These are phyloP conservation scores for Kodamaea nitidulidarum DNA, from an alignment of 805 yeast genomes.

Conservation along the genomic window DNA sequence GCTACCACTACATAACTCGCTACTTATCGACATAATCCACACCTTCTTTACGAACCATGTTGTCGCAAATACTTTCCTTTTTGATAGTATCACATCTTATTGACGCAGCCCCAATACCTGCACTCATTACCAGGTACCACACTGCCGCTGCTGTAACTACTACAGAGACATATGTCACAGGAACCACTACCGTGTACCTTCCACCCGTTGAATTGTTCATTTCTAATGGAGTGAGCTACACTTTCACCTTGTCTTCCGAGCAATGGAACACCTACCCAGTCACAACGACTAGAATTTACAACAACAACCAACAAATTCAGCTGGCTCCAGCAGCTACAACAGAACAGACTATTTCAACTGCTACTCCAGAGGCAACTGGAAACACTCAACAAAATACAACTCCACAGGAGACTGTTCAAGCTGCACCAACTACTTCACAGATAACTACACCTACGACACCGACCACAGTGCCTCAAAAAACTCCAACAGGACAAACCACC, in stretches of 20 bases:
- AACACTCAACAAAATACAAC: constrained; percentile 11
- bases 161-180: constrained; percentile 39
- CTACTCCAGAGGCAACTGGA: constrained; percentile 10
- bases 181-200: constrained; percentile 45
- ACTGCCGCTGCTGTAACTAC: constrained; percentile 54
- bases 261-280: constrained; percentile 31
- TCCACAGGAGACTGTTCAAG: constrained; percentile 23
- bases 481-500: too few relatives aligned
- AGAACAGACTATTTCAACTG: constrained; percentile 1
- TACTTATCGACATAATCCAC: too few relatives aligned
- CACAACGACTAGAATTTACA: constrained; percentile 29
- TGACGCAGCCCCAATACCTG: constrained; percentile 35
- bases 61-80: constrained; percentile 9
- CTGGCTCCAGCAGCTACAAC: constrained; percentile 12
- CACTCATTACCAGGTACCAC: constrained; percentile 48
- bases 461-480: too few relatives aligned
- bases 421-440: constrained; percentile 16
- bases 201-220: constrained; percentile 53
- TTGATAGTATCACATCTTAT: constrained; percentile 18
- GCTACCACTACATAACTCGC: neutral
- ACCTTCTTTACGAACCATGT: constrained; percentile 3
- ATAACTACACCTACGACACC: too few relatives aligned
- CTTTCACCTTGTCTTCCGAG: constrained; percentile 37
- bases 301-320: constrained; percentile 11
- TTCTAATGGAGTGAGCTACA: constrained; percentile 49